Evolutionary conservation across 2,329 filamentous ascomycete genomes (phyloP).

Genomic region (Botrytis sinoallii): DNA sequence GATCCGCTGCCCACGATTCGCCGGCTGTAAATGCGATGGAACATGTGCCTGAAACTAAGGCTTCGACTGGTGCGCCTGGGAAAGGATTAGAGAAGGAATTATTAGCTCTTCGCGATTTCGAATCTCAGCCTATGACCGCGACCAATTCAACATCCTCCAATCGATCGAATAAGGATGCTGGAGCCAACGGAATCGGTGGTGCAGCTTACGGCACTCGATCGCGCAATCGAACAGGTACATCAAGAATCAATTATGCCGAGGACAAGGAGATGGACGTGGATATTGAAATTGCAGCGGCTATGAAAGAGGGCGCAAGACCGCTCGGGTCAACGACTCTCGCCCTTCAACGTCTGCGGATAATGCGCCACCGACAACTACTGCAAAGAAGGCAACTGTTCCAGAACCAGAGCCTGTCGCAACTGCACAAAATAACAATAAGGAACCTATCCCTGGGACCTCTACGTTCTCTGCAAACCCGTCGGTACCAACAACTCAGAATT

Average conservation of each 20-base stretch:
- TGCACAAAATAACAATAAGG: constrained; percentile 40
- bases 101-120: constrained; percentile 27
- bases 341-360: constrained; percentile 22
- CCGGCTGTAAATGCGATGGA: constrained; percentile 21
- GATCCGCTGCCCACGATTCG: constrained; percentile 20
- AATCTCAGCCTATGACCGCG: constrained; percentile 48
- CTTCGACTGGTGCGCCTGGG: constrained; percentile 20
- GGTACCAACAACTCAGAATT: constrained; percentile 44
- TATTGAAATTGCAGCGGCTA: constrained; percentile 64
- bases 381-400: constrained; percentile 42
- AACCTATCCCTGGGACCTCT: constrained; percentile 55
- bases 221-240: constrained; percentile 76
- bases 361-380: constrained; percentile 27
- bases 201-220: constrained; percentile 83
- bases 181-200: constrained; percentile 20
- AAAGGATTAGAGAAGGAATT: constrained; percentile 23
- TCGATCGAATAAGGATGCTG: constrained; percentile 48
- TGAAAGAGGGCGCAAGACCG: constrained; percentile 59
- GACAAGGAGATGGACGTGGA: constrained; percentile 89
- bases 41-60: constrained; percentile 11
- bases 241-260: constrained; percentile 92
- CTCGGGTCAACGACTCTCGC: constrained; percentile 36
- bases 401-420: constrained; percentile 32
- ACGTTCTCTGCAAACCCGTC: constrained; percentile 51
- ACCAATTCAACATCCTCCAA: constrained; percentile 47